phyloP scores from a whole-genome alignment of 495 filamentous ascomycete species.

The Rostrohypoxylon terebratum region DNA sequence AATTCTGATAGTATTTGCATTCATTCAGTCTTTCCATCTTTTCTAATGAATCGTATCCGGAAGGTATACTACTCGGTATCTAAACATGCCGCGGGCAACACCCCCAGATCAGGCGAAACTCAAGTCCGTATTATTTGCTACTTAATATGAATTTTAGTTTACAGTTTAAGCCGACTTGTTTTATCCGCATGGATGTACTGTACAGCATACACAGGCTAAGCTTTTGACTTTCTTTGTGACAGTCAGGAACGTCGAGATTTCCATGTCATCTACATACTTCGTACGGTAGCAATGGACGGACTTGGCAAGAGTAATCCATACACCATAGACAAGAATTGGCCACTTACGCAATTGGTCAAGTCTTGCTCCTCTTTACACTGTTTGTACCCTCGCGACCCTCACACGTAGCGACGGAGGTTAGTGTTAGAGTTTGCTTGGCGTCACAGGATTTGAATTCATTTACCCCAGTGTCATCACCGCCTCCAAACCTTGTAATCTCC shows the following conservation, averaged over 20 bases:
- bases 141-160: not conserved
- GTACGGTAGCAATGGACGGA: not conserved
- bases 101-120: not conserved
- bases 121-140: not conserved
- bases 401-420: not conserved
- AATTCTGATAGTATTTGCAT: not conserved
- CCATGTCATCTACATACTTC: too few species aligned
- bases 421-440: constrained; percentile 13
- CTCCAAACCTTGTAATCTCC: not conserved
- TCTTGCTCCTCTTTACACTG: not conserved
- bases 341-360: constrained; percentile 3
- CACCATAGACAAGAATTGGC: not conserved
- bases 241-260: not conserved
- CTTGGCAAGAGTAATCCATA: constrained; percentile 5
- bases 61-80: too few species aligned
- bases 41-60: not conserved
- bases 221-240: not conserved
- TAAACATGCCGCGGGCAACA: not conserved
- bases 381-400: not conserved
- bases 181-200: not conserved
- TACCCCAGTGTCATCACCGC: not conserved
- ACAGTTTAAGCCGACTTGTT: not conserved
- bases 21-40: not conserved
- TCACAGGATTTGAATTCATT: constrained; percentile 6
- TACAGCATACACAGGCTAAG: too few species aligned